A percentile compares a stretch with the other conserved stretches of the same genome.
Conservation (phyloP, 352 stramenopile genomes). For the Phytophthora chlamydospora region DNA sequence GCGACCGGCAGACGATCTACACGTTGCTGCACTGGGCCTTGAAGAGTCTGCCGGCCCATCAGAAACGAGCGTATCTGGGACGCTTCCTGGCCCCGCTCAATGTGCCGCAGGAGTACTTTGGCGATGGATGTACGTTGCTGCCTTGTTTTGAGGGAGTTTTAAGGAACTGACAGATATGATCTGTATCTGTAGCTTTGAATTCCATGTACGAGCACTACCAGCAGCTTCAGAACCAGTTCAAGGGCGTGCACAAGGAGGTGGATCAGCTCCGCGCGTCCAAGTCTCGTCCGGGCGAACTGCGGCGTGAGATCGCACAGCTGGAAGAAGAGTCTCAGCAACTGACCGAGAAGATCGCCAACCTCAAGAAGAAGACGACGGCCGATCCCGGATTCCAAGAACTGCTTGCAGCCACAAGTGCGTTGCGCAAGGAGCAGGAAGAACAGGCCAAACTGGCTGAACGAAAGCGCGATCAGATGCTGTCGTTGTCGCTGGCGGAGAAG, state of each 20-base stretch:
- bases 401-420: conserved; percentile 86
- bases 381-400: conserved; percentile 84
- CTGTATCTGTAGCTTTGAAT: conserved; percentile 45
- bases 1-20: conserved; percentile 91
- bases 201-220: conserved; percentile 92
- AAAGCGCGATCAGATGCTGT: conserved; percentile 89
- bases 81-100: conserved; percentile 93
- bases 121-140: conserved; percentile 71
- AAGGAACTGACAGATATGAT: conserved; percentile 2
- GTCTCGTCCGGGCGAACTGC: conserved; percentile 83
- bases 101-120: conserved; percentile 93
- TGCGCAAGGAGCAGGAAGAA: conserved; percentile 95
- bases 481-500: conserved; percentile 85
- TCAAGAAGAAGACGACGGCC: conserved; percentile 89
- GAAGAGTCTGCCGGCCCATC: conserved; percentile 83
- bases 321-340: conserved; percentile 93
- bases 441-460: conserved; percentile 91
- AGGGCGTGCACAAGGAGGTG: conserved; percentile 90
- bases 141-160: conserved; percentile 1
- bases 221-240: conserved; percentile 94
- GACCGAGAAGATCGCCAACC: conserved; percentile 88
- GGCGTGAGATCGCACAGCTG: conserved; percentile 91
- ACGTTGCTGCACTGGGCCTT: conserved; percentile 93
- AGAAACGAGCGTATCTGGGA: conserved; percentile 94
- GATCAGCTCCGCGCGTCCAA: conserved; percentile 83